Evolutionary conservation across 148 eudicot species (phyloP), one percentile per base, ranked within the genome.

Genomic region (Agrostemma githago): DNA sequence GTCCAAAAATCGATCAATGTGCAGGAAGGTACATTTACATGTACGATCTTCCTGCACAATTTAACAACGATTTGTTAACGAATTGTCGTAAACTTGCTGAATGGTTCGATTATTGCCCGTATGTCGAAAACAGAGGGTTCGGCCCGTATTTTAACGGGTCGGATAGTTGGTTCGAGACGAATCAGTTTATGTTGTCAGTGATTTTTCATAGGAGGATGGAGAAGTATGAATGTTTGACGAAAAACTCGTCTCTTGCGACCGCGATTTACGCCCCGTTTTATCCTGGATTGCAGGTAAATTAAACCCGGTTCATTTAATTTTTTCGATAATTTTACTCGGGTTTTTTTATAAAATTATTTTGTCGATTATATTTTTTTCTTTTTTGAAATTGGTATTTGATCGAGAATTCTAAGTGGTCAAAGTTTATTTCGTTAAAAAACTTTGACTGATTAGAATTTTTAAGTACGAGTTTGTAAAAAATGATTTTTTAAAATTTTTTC

Each of bases 181-280:
- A 82, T 12, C 86, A 84, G 82, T 86, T 85, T 38, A 72, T 75
- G 76, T 56, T 81, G 5, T 77, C 81, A 26, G 71, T 83, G 21
- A 85, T 83, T 37, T 85, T 83, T 66, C 81, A 81, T 42, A 26
- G 72, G 1, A 67, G 88, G 3, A 79, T 85, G 88, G 81, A 82
- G 65, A 71, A 71, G 21, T 86, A 86, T 26, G 75, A 82, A 56
- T 86, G 89, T 56, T 54, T 84, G 53, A 86, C 89, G 2, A 71
- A 15, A 1, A 71, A 82, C 41, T 86, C 86, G 1, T 46, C 79
- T 0, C 3, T 72, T 7, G 89, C 87, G 2, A 72, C 87, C 3
- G 84, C 84, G 1, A 67, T 86, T 8, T 84, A 72, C 16, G 84
- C 86, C 0, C 89, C 89, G 3, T 86, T 66, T 19, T 86, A 84